phyloP scores from a whole-genome alignment of 2,329 filamentous ascomycete genomes.

The Exophiala viscosa region DNA sequence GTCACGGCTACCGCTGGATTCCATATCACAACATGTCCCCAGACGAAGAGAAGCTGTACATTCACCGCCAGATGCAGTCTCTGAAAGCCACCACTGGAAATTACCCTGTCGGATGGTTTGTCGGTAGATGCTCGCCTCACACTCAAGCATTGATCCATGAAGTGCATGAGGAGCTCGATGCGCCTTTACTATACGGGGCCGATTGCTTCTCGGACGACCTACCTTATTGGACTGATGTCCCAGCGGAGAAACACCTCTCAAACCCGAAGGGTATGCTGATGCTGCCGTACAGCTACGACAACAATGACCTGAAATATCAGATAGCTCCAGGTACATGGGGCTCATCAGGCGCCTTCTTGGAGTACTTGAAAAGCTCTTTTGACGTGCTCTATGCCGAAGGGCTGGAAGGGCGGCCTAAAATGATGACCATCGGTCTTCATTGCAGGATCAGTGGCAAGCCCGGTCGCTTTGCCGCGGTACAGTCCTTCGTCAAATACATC shows the following conservation, averaged over 20 bases:
- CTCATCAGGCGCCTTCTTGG: constrained; percentile 41
- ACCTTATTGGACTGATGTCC: constrained; percentile 55
- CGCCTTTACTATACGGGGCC: constrained; percentile 48
- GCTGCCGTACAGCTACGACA: constrained; percentile 54
- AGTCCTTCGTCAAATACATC: constrained; percentile 44
- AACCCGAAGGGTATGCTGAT: constrained; percentile 50
- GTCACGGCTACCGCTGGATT: constrained; percentile 52
- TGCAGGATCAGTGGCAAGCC: constrained; percentile 53
- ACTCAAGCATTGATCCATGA: constrained; percentile 46
- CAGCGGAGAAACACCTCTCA: constrained; percentile 39
- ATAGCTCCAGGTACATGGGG: constrained; percentile 45
- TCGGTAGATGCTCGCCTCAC: constrained; percentile 46
- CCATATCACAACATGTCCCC: constrained; percentile 46
- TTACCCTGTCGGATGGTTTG: constrained; percentile 50
- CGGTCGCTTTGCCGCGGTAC: constrained; percentile 49
- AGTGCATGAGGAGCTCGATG: constrained; percentile 52
- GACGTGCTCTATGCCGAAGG: constrained; percentile 54
- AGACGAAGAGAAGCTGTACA: constrained; percentile 48
- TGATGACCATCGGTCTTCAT: constrained; percentile 57
- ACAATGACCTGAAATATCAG: constrained; percentile 52
- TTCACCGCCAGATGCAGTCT: constrained; percentile 42
- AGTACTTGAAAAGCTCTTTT: constrained; percentile 37
- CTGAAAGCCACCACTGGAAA: constrained; percentile 45
- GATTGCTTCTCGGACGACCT: constrained; percentile 56
- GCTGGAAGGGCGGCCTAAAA: constrained; percentile 47